Evolutionary conservation across 306 rosid species (phyloP), one percentile per base, ranked within the genome.

Genomic region (Myrica gale): DNA sequence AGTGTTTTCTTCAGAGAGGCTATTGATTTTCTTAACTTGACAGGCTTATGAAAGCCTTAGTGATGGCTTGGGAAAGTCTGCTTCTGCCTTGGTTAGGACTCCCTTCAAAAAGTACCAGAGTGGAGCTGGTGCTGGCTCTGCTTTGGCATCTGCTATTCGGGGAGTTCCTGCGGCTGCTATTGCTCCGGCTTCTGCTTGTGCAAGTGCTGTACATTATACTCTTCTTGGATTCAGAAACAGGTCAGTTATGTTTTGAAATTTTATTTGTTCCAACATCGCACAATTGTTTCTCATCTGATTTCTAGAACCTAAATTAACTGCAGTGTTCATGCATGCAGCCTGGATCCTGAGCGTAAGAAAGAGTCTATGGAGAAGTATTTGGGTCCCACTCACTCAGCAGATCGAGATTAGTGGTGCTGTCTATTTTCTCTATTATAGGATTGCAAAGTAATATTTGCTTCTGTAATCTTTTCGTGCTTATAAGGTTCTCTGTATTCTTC

Each of bases 101-200:
- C 98, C 98, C 66, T 79, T 89, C 84, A 95, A 90, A 82, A 95
- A 85, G 75, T 95, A 81, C 80, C 97, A 86, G 86, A 92, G 99
- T 13, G 99, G 99, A 76, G 89, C 88, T 72, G 93, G 97, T 60
- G 91, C 99, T 5, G 92, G 90, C 61, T 91, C 97, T 74, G 97
- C 97, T 79, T 83, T 95, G 71, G 96, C 93, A 73, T 84, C 93
- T 71, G 99, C 97, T 79, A 91, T 92, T 76, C 90, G 88, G 71
- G 97, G 90, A 21, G 90, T 92, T 71, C 99, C 97, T 61, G 87
- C 88, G 60, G 99, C 99, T 77, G 97, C 97, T 72, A 88, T 95
- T 39, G 93, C 97, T 83, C 99, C 99, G 1, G 97, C 93, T 68
- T 90, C 99, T 69, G 99, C 99, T 74, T 95, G 97, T 82, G 97